Conservation (phyloP, 1,284 basidiomycete species). For the Kalmanozyma brasiliensis region DNA sequence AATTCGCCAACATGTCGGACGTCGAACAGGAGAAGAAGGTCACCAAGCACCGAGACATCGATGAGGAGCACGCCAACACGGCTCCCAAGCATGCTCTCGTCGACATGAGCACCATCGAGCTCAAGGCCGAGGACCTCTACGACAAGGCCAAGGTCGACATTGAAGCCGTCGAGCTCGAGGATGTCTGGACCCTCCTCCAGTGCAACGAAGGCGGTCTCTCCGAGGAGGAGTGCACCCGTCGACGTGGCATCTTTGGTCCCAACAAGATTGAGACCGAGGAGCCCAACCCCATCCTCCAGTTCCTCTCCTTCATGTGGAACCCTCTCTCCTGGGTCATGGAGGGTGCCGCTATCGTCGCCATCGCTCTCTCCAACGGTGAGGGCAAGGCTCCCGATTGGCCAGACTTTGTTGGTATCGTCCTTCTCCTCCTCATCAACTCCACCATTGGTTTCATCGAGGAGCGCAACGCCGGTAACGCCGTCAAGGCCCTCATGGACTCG, state of each 20-base stretch:
- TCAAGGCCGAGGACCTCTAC: slow-evolving; percentile 93
- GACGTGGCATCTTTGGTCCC: slow-evolving; percentile 93
- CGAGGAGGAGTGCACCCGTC: slow-evolving; percentile 79
- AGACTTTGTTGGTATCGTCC: slow-evolving; percentile 95
- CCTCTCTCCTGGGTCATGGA: slow-evolving; percentile 90
- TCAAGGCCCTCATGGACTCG: slow-evolving; percentile 99
- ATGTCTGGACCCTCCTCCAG: slow-evolving; percentile 95
- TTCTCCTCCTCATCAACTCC: slow-evolving; percentile 92
- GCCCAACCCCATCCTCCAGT: slow-evolving; percentile 75
- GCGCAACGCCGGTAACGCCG: slow-evolving; percentile 93
- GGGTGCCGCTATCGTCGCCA: slow-evolving; percentile 93
- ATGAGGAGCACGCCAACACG: slow-evolving; percentile 50
- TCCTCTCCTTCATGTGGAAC: slow-evolving; percentile 65
- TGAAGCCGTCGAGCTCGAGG: slow-evolving; percentile 94
- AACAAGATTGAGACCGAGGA: slow-evolving; percentile 82
- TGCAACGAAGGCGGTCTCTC: slow-evolving; percentile 82
- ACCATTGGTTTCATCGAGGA: slow-evolving; percentile 98
- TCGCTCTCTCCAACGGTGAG: slow-evolving; percentile 93
- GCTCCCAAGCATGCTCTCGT: slow-evolving; percentile 67
- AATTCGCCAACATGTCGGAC: slow-evolving; percentile 38
- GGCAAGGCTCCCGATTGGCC: slow-evolving; percentile 89
- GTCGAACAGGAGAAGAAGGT: slow-evolving; percentile 52
- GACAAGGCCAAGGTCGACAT: slow-evolving; percentile 99
- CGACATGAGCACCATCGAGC: slow-evolving; percentile 75
- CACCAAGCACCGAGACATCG: slow-evolving; percentile 55